A percentile compares a stretch with the other conserved stretches of the same genome.
Evolutionary conservation across 441 rosid genomes (phyloP).

Genomic region (Mallotus repandus): DNA sequence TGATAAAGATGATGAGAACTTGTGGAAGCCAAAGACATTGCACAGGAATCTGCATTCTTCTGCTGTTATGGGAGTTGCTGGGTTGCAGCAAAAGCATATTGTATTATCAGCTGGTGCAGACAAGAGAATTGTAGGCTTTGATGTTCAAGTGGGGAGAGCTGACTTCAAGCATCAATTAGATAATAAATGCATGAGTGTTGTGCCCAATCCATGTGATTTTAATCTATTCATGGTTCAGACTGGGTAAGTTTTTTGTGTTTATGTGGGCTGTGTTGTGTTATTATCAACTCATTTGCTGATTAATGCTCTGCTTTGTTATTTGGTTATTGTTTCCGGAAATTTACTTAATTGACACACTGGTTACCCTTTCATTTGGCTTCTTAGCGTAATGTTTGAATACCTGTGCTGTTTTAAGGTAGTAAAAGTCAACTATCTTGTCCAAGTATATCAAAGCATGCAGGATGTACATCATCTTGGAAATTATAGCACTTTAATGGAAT

Average conservation of each 20-base stretch:
- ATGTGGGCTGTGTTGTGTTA: not conserved
- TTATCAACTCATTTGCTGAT: not conserved
- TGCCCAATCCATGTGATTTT: conserved; percentile 89
- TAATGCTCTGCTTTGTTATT: not conserved
- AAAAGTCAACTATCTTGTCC: not conserved
- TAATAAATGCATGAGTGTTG: conserved; percentile 91
- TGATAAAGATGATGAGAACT: conserved; percentile 53
- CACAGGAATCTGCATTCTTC: conserved; percentile 83
- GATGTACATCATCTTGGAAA: not conserved
- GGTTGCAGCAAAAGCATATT: conserved; percentile 73
- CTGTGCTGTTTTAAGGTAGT: not conserved
- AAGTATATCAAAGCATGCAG: not conserved
- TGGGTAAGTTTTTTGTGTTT: conserved; percentile 53
- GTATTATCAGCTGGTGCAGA: conserved; percentile 85
- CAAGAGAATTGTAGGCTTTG: conserved; percentile 75
- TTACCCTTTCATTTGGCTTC: not conserved
- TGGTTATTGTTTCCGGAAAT: not conserved
- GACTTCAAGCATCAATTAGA: conserved; percentile 79
- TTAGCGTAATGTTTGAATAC: not conserved
- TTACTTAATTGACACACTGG: not conserved
- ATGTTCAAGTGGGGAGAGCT: conserved; percentile 62
- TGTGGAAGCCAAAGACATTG: conserved; percentile 71
- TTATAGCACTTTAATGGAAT: not conserved
- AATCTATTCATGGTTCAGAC: conserved; percentile 96
- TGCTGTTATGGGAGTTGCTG: conserved; percentile 95